These are phyloP conservation scores for Carnegiea gigantea DNA, from an alignment of 179 eudicot species.

Conservation along the genomic window DNA sequence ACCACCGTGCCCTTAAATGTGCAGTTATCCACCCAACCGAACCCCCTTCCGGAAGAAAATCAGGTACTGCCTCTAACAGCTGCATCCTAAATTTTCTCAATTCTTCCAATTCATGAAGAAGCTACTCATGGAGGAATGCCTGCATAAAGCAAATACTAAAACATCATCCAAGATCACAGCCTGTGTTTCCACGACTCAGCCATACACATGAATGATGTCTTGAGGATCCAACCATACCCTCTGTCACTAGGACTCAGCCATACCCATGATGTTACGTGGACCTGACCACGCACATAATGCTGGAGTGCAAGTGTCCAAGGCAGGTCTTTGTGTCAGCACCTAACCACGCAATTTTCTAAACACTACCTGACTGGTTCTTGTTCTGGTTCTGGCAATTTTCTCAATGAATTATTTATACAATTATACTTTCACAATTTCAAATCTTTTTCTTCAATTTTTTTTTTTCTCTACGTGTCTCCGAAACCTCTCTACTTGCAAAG, in stretches of 20 bases:
- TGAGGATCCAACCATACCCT: too few relatives aligned
- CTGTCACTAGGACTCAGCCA: too few relatives aligned
- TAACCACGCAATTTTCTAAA: background rate
- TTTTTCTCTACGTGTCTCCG: too few relatives aligned
- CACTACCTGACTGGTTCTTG: too few relatives aligned
- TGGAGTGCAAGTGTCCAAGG: background rate
- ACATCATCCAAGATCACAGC: background rate
- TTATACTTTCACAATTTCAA: background rate
- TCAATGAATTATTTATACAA: too few relatives aligned
- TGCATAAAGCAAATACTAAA: slow-evolving; percentile 11
- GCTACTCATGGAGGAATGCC: slow-evolving; percentile 25
- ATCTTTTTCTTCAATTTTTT: too few relatives aligned
- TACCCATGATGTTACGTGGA: too few relatives aligned
- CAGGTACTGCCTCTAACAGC: slow-evolving; percentile 17
- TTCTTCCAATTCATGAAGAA: slow-evolving; percentile 7
- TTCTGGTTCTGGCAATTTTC: too few relatives aligned
- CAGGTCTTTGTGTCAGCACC: background rate
- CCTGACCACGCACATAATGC: too few relatives aligned
- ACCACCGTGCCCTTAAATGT: slow-evolving; percentile 21
- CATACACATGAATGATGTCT: background rate
- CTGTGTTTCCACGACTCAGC: background rate
- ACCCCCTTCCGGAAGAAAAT: slow-evolving; percentile 4
- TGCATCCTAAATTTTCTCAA: slow-evolving; percentile 25
- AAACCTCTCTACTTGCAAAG: too few relatives aligned
- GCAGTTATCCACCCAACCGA: slow-evolving; percentile 17